Conservation (phyloP, 2,329 filamentous ascomycete species). For the Fusarium setosum region DNA sequence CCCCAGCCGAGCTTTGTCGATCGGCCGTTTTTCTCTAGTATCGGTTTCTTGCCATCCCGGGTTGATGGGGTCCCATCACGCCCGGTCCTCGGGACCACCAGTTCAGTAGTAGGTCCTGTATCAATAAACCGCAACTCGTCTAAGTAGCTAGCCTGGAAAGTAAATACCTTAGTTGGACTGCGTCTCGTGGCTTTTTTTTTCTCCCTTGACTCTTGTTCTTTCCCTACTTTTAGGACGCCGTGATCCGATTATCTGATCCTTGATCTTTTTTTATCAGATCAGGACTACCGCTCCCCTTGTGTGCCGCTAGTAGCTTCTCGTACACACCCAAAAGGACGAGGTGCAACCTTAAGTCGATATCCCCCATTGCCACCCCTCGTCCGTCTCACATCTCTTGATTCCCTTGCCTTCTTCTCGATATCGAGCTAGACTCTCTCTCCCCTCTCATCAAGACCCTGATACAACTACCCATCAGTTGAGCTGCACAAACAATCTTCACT, state of each 20-base stretch:
- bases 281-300: background rate
- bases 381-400: background rate
- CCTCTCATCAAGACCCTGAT: background rate
- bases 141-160: constrained; percentile 6
- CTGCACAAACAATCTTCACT: constrained; percentile 17
- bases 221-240: background rate
- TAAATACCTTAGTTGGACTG: constrained; percentile 20
- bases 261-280: constrained; percentile 15
- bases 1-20: constrained; percentile 18
- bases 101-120: too few relatives aligned
- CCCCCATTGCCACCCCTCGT: constrained; percentile 10
- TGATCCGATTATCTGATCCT: constrained; percentile 30
- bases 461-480: background rate
- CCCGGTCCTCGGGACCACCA: constrained; percentile 1
- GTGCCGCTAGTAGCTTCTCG: background rate
- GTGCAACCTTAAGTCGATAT: constrained; percentile 15
- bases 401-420: background rate
- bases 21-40: constrained; percentile 17
- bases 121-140: constrained; percentile 20
- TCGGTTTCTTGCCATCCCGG: background rate
- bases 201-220: background rate
- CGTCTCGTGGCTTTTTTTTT: constrained; percentile 2
- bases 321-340: constrained; percentile 16
- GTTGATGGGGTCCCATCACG: background rate
- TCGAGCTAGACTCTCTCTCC: background rate